A percentile compares a stretch with the other conserved stretches of the same genome.
Conservation (phyloP, 2,329 filamentous ascomycete genomes). For the Hypoxylon sp. region DNA sequence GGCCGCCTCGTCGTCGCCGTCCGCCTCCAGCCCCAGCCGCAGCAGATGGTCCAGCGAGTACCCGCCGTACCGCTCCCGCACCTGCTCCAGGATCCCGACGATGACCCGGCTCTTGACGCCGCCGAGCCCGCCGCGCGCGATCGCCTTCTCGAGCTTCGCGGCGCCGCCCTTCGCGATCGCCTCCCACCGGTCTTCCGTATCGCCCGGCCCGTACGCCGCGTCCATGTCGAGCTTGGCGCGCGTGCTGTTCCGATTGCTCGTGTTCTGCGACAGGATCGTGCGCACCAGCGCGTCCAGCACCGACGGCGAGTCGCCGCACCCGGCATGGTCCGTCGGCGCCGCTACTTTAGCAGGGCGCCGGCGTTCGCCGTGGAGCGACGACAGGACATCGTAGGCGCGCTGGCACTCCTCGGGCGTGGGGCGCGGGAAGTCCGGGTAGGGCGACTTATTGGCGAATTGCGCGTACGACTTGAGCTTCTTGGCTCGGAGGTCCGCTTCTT, state of each 20-base stretch:
- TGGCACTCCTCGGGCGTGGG: slow-evolving; percentile 76
- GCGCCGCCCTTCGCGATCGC: slow-evolving; percentile 56
- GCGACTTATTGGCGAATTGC: slow-evolving; percentile 60
- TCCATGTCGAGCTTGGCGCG: slow-evolving; percentile 67
- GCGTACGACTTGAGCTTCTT: slow-evolving; percentile 59
- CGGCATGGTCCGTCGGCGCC: slow-evolving; percentile 72
- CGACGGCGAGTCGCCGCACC: slow-evolving; percentile 64
- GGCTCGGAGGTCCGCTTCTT: slow-evolving; percentile 51
- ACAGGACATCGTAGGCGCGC: slow-evolving; percentile 74
- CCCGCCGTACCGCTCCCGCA: slow-evolving; percentile 57
- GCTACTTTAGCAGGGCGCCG: slow-evolving; percentile 69
- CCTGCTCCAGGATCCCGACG: slow-evolving; percentile 74
- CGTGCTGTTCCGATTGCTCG: slow-evolving; percentile 66
- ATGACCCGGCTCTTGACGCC: slow-evolving; percentile 80
- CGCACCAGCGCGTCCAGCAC: slow-evolving; percentile 65
- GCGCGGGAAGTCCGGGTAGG: slow-evolving; percentile 74
- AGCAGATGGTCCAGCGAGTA: slow-evolving; percentile 65
- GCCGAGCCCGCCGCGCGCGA: slow-evolving; percentile 77
- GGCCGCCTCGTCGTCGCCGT: slow-evolving; percentile 55
- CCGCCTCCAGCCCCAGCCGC: slow-evolving; percentile 56
- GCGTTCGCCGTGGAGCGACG: slow-evolving; percentile 73
- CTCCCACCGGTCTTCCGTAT: slow-evolving; percentile 52
- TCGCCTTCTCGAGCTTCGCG: slow-evolving; percentile 65
- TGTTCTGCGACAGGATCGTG: slow-evolving; percentile 66
- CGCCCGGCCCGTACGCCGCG: slow-evolving; percentile 27